Conservation (phyloP, 1,284 basidiomycete species). For the Paramarasmius palmivorus region DNA sequence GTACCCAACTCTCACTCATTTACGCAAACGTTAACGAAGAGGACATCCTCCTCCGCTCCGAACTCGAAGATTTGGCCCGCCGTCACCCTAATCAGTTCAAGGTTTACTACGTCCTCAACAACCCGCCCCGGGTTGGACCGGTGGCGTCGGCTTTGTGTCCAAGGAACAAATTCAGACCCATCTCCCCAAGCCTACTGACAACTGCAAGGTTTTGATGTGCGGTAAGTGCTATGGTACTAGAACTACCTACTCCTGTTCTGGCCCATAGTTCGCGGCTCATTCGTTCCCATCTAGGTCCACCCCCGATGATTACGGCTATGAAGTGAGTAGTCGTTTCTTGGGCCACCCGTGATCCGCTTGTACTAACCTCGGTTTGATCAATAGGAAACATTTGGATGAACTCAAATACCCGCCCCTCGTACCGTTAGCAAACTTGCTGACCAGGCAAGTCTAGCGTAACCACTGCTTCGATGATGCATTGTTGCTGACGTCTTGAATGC, state of each 20-base stretch:
- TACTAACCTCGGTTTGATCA: slow-evolving; percentile 9
- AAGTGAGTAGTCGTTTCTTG: slow-evolving; percentile 59
- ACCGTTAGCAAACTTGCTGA: slow-evolving; percentile 93
- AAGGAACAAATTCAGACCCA: slow-evolving; percentile 89
- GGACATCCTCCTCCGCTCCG: slow-evolving; percentile 86
- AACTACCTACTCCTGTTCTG: too few relatives aligned
- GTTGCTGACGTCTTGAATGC: not conserved
- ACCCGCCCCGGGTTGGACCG: slow-evolving; percentile 87
- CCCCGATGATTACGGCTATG: slow-evolving; percentile 97
- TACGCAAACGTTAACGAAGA: slow-evolving; percentile 94
- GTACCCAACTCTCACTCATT: slow-evolving; percentile 82
- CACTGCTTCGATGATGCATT: not conserved
- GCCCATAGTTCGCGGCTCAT: slow-evolving; percentile 8
- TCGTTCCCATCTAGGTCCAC: slow-evolving; percentile 65
- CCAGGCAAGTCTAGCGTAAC: slow-evolving; percentile 53
- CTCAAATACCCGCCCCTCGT: slow-evolving; percentile 87
- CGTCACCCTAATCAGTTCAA: slow-evolving; percentile 75
- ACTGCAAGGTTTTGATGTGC: slow-evolving; percentile 87
- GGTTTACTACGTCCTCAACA: slow-evolving; percentile 92
- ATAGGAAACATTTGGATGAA: slow-evolving; percentile 84
- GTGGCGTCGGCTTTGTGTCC: slow-evolving; percentile 89
- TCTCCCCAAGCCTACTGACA: slow-evolving; percentile 60
- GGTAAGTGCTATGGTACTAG: slow-evolving; percentile 45
- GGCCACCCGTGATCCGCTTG: slow-evolving; percentile 15
- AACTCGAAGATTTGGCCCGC: slow-evolving; percentile 79